Evolutionary conservation across 805 yeast genomes (phyloP).

Genomic region (Candida koratica): DNA sequence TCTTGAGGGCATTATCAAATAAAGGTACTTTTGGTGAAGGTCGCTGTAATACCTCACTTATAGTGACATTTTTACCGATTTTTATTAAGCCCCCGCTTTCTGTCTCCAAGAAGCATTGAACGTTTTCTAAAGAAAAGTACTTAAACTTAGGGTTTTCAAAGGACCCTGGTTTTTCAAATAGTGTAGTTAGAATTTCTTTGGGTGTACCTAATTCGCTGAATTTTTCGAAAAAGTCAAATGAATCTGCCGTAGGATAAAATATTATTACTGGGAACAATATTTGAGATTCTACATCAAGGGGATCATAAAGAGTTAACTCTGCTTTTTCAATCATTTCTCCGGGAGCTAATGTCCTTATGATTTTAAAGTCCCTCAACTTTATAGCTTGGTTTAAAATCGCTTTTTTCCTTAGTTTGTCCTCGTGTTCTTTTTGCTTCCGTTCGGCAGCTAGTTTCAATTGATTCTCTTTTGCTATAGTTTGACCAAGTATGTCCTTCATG

Average conservation of each 20-base stretch:
- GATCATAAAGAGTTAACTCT: conserved; percentile 56
- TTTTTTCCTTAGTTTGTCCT: conserved; percentile 39
- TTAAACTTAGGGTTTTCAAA: conserved; percentile 58
- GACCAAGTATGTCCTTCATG: conserved; percentile 42
- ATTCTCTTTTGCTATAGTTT: conserved; percentile 38
- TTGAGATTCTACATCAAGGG: conserved; percentile 68
- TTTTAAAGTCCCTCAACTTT: conserved; percentile 51
- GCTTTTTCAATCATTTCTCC: conserved; percentile 53
- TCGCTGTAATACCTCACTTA: conserved; percentile 61
- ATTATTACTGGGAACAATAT: conserved; percentile 77
- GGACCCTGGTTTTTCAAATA: conserved; percentile 59
- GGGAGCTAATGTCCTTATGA: conserved; percentile 49
- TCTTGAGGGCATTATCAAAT: conserved; percentile 65
- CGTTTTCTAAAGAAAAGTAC: conserved; percentile 53
- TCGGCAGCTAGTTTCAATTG: conserved; percentile 25
- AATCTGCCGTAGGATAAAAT: conserved; percentile 77
- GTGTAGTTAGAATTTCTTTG: conserved; percentile 53
- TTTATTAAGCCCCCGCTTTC: conserved; percentile 78
- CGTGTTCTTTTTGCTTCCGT: conserved; percentile 34
- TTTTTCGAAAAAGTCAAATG: conserved; percentile 76
- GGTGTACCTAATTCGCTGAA: conserved; percentile 72
- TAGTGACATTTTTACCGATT: conserved; percentile 70
- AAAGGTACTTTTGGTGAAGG: conserved; percentile 67
- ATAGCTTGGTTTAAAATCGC: conserved; percentile 56
- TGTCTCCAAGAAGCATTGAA: conserved; percentile 81